Evolutionary conservation across 75 land plant species (phyloP).

Genomic region (Chamaecyparis obtusa): DNA sequence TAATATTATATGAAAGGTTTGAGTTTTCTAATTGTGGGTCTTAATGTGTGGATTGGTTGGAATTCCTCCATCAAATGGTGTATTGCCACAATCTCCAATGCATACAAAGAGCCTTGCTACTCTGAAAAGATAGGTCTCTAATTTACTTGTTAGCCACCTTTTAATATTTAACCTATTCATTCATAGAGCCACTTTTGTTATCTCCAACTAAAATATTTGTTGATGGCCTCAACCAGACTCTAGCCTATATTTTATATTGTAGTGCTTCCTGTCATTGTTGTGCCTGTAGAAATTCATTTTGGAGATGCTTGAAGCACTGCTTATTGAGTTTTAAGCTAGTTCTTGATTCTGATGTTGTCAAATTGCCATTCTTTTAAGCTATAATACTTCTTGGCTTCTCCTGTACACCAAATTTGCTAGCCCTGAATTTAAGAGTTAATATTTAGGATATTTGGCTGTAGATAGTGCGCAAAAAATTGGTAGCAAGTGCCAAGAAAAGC

Average conservation of each 20-base stretch:
- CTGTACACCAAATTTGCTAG: neutral
- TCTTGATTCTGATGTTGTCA: neutral
- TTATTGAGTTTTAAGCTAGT: neutral
- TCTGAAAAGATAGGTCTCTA: conserved; percentile 47
- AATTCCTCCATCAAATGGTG: conserved; percentile 91
- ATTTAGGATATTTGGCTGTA: conserved; percentile 17
- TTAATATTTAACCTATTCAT: neutral
- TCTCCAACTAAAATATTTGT: neutral
- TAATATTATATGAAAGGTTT: neutral
- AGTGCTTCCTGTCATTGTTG: neutral
- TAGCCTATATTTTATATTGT: neutral
- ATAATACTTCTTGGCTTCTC: neutral
- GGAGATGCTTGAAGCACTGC: neutral
- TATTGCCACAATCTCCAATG: conserved; percentile 90
- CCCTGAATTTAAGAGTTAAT: neutral
- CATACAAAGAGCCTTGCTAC: conserved; percentile 88
- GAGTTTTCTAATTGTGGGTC: conserved; percentile 35
- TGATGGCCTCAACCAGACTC: neutral
- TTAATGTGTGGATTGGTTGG: conserved; percentile 78
- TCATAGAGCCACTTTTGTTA: neutral
- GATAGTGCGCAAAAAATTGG: conserved; percentile 63
- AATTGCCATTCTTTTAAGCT: neutral
- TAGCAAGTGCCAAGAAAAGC: conserved; percentile 53
- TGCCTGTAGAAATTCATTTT: neutral
- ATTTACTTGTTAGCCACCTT: neutral